Percentiles rank a stretch among this genome's conserved stretches.
These are phyloP conservation scores for Zalaria sp. DNA, from an alignment of 2,329 filamentous ascomycete genomes.

Conservation along the genomic window DNA sequence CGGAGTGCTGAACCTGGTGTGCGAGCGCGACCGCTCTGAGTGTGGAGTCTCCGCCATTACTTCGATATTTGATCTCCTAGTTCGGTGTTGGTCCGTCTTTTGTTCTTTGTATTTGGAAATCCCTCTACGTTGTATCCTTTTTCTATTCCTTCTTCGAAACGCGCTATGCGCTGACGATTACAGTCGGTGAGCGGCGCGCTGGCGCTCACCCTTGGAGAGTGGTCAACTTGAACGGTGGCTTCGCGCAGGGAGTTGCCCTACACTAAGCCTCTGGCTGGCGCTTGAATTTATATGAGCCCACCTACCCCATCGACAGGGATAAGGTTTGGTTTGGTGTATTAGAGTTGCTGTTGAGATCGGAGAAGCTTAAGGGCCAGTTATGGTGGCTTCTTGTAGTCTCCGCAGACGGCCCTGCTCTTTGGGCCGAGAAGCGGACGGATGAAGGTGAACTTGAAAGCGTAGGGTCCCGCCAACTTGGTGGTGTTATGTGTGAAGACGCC, in stretches of 20 bases:
- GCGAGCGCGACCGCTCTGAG: conserved; percentile 48
- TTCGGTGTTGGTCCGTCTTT: background rate
- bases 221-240: conserved; percentile 36
- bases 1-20: conserved; percentile 56
- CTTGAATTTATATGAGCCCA: conserved; percentile 1
- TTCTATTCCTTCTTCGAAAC: background rate
- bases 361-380: conserved; percentile 48
- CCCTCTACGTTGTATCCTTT: background rate
- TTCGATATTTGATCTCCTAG: conserved; percentile 14
- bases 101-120: background rate
- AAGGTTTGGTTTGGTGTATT: conserved; percentile 9
- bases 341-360: too few relatives aligned
- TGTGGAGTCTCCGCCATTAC: conserved; percentile 39
- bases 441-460: conserved; percentile 56
- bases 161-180: conserved; percentile 1
- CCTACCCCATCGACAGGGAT: background rate
- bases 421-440: conserved; percentile 85
- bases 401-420: conserved; percentile 84
- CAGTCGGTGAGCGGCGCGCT: conserved; percentile 35
- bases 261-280: conserved; percentile 21
- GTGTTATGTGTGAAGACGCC: conserved; percentile 32
- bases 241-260: conserved; percentile 32
- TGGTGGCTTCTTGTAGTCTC: conserved; percentile 94
- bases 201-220: conserved; percentile 37
- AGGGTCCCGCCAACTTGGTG: conserved; percentile 91